phyloP scores from a whole-genome alignment of 1,139 yeast genomes.

The Taphrina sp. region DNA sequence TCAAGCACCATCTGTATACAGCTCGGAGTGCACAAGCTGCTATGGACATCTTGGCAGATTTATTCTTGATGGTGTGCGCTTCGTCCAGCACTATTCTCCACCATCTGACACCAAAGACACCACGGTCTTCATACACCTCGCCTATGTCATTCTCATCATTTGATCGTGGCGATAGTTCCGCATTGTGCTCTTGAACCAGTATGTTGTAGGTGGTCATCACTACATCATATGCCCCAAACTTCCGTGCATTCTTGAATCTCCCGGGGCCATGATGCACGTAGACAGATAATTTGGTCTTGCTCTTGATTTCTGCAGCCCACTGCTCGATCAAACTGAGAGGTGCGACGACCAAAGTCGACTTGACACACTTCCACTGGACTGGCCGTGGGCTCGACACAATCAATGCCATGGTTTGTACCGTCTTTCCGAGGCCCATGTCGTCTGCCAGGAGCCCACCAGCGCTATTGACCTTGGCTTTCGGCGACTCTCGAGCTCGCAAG shows the following conservation, averaged over 20 bases:
- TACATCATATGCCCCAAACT: slow-evolving; percentile 54
- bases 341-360: slow-evolving; percentile 67
- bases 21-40: slow-evolving; percentile 65
- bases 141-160: slow-evolving; percentile 5
- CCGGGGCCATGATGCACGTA: slow-evolving; percentile 34
- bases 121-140: slow-evolving; percentile 43
- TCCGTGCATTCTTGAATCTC: slow-evolving; percentile 15
- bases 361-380: slow-evolving; percentile 12
- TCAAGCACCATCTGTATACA: slow-evolving; percentile 67
- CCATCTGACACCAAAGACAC: slow-evolving; percentile 70
- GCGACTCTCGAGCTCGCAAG: slow-evolving; percentile 60
- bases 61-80: slow-evolving; percentile 84
- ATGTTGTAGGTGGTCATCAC: slow-evolving; percentile 59
- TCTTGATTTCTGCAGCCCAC: slow-evolving; percentile 64
- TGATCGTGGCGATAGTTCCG: slow-evolving; percentile 48
- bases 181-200: slow-evolving; percentile 47
- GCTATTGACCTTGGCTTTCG: slow-evolving; percentile 47
- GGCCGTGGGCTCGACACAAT: slow-evolving; percentile 47
- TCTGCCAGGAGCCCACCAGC: slow-evolving; percentile 95
- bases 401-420: slow-evolving; percentile 75
- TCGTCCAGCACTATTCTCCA: slow-evolving; percentile 87
- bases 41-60: slow-evolving; percentile 74
- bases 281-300: slow-evolving; percentile 43
- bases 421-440: slow-evolving; percentile 95
- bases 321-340: slow-evolving; percentile 72